Evolutionary conservation across 495 filamentous ascomycete species (phyloP), one percentile per base, ranked within the genome.

Genomic region (Trichoderma parareesei): DNA sequence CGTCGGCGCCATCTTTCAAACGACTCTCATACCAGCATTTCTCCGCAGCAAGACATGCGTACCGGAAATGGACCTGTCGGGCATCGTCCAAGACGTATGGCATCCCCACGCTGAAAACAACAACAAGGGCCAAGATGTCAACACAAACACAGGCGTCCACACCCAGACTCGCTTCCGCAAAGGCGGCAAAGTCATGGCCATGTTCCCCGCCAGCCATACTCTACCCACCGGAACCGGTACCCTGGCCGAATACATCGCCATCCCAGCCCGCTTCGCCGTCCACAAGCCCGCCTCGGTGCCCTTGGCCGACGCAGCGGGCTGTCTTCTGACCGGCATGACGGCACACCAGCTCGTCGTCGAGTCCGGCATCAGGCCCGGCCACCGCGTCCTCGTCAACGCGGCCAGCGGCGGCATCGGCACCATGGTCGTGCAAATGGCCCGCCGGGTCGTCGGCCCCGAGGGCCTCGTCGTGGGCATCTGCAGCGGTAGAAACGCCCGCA

Each of bases 321-420:
- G 79, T 64, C 63, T 71, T 0, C 66, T 77, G 11, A 57, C 72
- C 8, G 78, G 68, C 5, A 70, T 66, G 38, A 77, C 75, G 13
- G 79, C 79, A 2, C 37, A 73, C 1, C 42, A 66, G 40, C 49
- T 71, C 55, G 48, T 79, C 7, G 62, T 69, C 18, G 64, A 59
- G 18, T 69, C 74, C 4, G 64, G 63, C 16, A 13, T 77, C 3
- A 64, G 60, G 59, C 4, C 1, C 40, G 76, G 75, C 14, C 61
- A 72, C 44, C 64, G 66, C 35, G 75, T 79, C 11, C 55, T 80
- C 40, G 68, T 81, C 1, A 72, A 76, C 61, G 79, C 73, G 0
- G 78, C 73, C 0, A 74, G 75, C 63, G 79, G 79, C 5, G 79
- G 77, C 43, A 67, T 78, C 6, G 79, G 79, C 10, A 65, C 61